A percentile compares a stretch with the other conserved stretches of the same genome.
phyloP scores from a whole-genome alignment of 1,284 basidiomycete species.

The Tilletia walkeri region DNA sequence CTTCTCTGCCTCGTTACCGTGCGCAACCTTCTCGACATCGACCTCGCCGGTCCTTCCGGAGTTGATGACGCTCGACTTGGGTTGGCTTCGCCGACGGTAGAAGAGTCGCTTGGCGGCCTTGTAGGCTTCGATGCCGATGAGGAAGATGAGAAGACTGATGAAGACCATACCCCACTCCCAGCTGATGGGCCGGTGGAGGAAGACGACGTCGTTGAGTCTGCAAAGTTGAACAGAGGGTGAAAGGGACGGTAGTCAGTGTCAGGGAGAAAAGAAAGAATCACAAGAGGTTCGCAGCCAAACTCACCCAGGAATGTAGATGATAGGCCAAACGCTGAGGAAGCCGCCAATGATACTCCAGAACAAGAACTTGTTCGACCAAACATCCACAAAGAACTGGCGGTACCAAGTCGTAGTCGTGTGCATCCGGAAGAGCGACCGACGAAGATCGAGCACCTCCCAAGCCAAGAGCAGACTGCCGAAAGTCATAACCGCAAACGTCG shows the following conservation, averaged over 20 bases:
- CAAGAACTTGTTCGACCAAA: conserved; percentile 51
- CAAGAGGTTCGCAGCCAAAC: not conserved
- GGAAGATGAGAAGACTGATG: conserved; percentile 42
- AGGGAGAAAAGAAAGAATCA: too few relatives aligned
- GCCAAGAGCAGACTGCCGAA: conserved; percentile 56
- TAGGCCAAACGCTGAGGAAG: conserved; percentile 61
- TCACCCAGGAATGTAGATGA: conserved; percentile 60
- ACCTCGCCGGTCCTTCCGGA: not conserved
- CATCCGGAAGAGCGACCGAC: conserved; percentile 55
- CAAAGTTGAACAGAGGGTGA: not conserved
- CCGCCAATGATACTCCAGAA: conserved; percentile 55
- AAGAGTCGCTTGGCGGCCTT: conserved; percentile 49
- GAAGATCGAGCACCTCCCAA: conserved; percentile 54
- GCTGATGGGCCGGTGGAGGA: conserved; percentile 46
- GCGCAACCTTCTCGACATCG: not conserved
- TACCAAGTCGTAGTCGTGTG: conserved; percentile 32
- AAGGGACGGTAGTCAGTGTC: not conserved
- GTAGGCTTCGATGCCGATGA: conserved; percentile 46
- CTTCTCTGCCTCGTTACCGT: conserved; percentile 11
- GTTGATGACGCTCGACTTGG: not conserved
- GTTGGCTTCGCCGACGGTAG: conserved; percentile 15
- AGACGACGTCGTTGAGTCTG: conserved; percentile 52
- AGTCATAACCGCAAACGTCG: conserved; percentile 52
- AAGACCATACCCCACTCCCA: conserved; percentile 57
- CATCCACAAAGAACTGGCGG: conserved; percentile 44